These are phyloP conservation scores for Dimocarpus longan DNA, from an alignment of 345 rosid genomes.

Conservation along the genomic window DNA sequence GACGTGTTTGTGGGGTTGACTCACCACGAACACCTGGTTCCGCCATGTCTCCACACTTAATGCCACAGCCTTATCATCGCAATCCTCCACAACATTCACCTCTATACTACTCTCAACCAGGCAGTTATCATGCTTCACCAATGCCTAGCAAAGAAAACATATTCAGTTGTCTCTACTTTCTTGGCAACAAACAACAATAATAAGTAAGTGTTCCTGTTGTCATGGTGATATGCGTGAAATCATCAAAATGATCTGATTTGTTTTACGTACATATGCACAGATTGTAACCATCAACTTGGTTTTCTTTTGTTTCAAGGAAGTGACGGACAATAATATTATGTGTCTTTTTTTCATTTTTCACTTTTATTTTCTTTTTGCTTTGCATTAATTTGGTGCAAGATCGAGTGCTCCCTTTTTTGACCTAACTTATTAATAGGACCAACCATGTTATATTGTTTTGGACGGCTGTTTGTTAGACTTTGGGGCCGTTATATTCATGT, in stretches of 20 bases:
- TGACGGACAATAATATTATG: slow-evolving; percentile 1
- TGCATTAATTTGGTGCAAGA: slow-evolving; percentile 27
- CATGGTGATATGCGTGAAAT: no score
- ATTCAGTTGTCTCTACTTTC: no score
- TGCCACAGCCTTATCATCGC: slow-evolving; percentile 32
- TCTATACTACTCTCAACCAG: slow-evolving; percentile 36
- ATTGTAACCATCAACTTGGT: no score
- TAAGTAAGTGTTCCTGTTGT: no score
- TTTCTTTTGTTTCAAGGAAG: slow-evolving; percentile 45
- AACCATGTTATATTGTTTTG: not conserved
- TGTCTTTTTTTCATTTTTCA: not conserved
- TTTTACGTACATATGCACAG: no score
- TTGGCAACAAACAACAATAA: no score
- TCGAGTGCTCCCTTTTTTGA: slow-evolving; percentile 9
- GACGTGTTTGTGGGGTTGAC: slow-evolving; percentile 37
- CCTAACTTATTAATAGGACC: slow-evolving; percentile 21
- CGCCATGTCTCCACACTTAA: slow-evolving; percentile 16
- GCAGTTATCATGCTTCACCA: slow-evolving; percentile 40
- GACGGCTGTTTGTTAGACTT: slow-evolving; percentile 27
- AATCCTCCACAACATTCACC: slow-evolving; percentile 29
- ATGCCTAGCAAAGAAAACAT: slow-evolving; percentile 37
- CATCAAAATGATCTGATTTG: no score
- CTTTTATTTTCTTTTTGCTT: not conserved
- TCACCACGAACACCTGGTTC: slow-evolving; percentile 29
- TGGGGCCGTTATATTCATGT: no score